Evolutionary conservation across 2,329 filamentous ascomycete genomes (phyloP).

Genomic region (Emmonsiellopsis sp.): DNA sequence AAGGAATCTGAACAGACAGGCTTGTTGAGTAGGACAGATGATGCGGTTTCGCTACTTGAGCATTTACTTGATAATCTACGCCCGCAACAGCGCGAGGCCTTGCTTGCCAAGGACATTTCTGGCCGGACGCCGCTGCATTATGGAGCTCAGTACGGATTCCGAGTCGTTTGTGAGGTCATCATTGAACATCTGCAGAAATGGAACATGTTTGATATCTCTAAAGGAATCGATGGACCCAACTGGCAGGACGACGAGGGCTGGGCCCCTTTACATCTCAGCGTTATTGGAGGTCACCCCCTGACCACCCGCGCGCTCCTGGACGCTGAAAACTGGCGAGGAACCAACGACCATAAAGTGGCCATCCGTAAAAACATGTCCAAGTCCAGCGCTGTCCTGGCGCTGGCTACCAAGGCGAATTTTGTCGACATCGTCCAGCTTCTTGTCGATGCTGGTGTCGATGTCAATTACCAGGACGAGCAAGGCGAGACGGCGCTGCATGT

Average conservation of each 20-base stretch:
- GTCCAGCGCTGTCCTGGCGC: constrained; percentile 75
- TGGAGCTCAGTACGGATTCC: constrained; percentile 83
- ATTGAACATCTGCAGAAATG: constrained; percentile 84
- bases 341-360: constrained; percentile 48
- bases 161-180: constrained; percentile 77
- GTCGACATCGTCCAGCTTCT: constrained; percentile 74
- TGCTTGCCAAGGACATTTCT: constrained; percentile 34
- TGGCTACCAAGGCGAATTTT: constrained; percentile 84
- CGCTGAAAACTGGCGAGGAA: constrained; percentile 66
- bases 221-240: constrained; percentile 74
- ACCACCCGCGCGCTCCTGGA: constrained; percentile 75
- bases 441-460: constrained; percentile 79
- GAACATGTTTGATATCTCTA: constrained; percentile 72
- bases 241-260: constrained; percentile 94
- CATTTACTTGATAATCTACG: constrained; percentile 59
- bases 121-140: constrained; percentile 14
- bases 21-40: constrained; percentile 59
- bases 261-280: constrained; percentile 82
- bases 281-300: constrained; percentile 79
- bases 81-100: constrained; percentile 55
- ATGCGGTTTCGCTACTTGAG: constrained; percentile 59
- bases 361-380: constrained; percentile 64
- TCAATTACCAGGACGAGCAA: constrained; percentile 84
- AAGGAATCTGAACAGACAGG: constrained; percentile 55
- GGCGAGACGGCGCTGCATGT: constrained; percentile 89